Evolutionary conservation across 495 filamentous ascomycete species (phyloP).

Genomic region (Cetradonia linearis): DNA sequence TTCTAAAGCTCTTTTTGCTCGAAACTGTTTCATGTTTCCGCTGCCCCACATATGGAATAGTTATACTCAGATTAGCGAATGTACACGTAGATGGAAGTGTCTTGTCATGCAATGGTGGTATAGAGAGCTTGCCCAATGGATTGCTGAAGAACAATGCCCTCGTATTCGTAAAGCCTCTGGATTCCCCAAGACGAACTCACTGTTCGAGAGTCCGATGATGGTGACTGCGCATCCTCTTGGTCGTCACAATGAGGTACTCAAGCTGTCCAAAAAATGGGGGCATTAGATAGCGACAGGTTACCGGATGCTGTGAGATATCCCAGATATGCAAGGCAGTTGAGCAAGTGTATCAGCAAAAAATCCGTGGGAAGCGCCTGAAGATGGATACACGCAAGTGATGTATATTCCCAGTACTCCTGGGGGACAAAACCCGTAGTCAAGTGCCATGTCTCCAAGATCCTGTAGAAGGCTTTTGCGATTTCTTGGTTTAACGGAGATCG

Average conservation of each 20-base stretch:
- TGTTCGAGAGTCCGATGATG: no score
- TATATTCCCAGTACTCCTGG: not conserved
- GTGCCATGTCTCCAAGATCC: not conserved
- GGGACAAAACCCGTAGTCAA: not conserved
- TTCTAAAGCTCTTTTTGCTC: not conserved
- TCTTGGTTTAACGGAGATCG: not conserved
- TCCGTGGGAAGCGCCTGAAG: no score
- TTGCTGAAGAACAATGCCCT: no score
- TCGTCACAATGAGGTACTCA: not conserved
- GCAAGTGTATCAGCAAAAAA: not conserved
- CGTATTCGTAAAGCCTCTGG: no score
- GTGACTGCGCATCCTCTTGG: not conserved
- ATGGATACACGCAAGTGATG: no score
- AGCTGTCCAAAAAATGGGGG: not conserved
- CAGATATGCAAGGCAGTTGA: not conserved
- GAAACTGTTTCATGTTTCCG: not conserved
- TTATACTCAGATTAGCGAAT: no score
- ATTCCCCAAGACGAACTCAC: no score
- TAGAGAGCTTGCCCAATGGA: no score
- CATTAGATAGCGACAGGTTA: not conserved
- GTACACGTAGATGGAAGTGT: no score
- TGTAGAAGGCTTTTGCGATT: not conserved
- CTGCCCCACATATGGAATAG: no score
- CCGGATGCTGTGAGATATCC: not conserved
- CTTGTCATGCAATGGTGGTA: no score